phyloP scores from a whole-genome alignment of 2,329 filamentous ascomycete species.

The Oidium heveae region DNA sequence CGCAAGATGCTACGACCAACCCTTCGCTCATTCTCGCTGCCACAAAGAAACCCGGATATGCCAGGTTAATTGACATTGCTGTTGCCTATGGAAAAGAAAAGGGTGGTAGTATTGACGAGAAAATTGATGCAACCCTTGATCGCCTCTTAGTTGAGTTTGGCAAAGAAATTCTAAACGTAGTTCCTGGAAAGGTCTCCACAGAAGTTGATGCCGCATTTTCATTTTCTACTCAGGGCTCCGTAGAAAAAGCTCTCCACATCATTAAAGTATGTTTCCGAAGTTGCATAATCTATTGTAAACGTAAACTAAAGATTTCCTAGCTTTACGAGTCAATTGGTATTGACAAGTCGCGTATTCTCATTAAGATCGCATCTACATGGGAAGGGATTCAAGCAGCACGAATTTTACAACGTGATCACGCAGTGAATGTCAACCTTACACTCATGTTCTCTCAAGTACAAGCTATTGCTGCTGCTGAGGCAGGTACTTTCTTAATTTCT shows the following conservation, averaged over 20 bases:
- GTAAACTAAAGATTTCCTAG: constrained; percentile 20
- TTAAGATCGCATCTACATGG: constrained; percentile 98
- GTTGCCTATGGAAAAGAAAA: constrained; percentile 51
- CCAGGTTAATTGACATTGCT: constrained; percentile 67
- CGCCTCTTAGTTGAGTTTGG: constrained; percentile 92
- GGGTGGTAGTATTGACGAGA: constrained; percentile 41
- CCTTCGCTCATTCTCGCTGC: constrained; percentile 94
- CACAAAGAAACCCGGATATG: constrained; percentile 94
- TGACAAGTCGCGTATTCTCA: constrained; percentile 78
- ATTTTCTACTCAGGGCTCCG: constrained; percentile 77
- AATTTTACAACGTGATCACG: constrained; percentile 86
- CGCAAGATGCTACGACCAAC: constrained; percentile 99
- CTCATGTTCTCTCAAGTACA: constrained; percentile 94
- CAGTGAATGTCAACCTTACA: constrained; percentile 95
- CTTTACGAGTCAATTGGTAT: constrained; percentile 88
- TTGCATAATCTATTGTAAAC: not conserved
- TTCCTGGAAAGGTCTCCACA: constrained; percentile 95
- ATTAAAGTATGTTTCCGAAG: constrained; percentile 52
- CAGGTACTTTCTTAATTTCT: constrained; percentile 88
- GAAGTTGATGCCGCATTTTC: constrained; percentile 94
- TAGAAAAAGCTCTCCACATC: constrained; percentile 90
- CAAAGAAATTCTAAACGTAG: constrained; percentile 87
- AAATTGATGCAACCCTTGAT: constrained; percentile 82
- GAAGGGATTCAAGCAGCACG: constrained; percentile 98
- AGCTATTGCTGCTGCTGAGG: constrained; percentile 90